Conservation (phyloP, 1,284 basidiomycete genomes). For the Sparassis latifolia region DNA sequence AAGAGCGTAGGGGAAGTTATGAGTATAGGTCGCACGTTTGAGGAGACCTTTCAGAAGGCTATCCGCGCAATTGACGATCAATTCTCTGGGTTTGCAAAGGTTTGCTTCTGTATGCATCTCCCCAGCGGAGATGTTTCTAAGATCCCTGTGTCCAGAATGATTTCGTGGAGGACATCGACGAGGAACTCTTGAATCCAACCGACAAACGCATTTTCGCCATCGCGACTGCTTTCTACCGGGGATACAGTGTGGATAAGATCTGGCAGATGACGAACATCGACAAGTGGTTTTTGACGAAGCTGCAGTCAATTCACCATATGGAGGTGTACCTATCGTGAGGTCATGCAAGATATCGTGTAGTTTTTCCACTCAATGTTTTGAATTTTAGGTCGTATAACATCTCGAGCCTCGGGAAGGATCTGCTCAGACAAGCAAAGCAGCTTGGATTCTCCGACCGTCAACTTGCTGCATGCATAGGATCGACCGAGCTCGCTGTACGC, state of each 20-base stretch:
- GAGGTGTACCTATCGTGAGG: constrained; percentile 71
- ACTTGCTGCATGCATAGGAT: constrained; percentile 74
- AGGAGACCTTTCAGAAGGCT: constrained; percentile 98
- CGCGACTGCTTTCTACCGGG: constrained; percentile 81
- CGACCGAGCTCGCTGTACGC: constrained; percentile 87
- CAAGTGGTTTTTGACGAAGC: constrained; percentile 93
- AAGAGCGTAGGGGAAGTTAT: constrained; percentile 99
- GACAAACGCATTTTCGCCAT: constrained; percentile 93
- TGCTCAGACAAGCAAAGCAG: constrained; percentile 86
- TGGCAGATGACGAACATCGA: constrained; percentile 98
- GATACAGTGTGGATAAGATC: constrained; percentile 93
- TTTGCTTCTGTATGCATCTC: constrained; percentile 23
- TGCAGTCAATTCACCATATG: constrained; percentile 79
- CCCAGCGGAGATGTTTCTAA: background rate
- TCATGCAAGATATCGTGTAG: background rate
- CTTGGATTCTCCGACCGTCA: constrained; percentile 95
- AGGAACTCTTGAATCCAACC: constrained; percentile 83
- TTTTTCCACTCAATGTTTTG: constrained; percentile 1
- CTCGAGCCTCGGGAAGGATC: constrained; percentile 56
- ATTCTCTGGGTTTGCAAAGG: constrained; percentile 89
- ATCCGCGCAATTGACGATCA: constrained; percentile 95
- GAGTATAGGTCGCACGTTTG: constrained; percentile 97
- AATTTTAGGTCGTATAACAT: constrained; percentile 55
- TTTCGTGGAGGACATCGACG: constrained; percentile 77
- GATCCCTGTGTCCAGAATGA: constrained; percentile 55